Base-by-base conservation (phyloP, 2,329 filamentous ascomycete species). In the Penicillium thymicola region DNA sequence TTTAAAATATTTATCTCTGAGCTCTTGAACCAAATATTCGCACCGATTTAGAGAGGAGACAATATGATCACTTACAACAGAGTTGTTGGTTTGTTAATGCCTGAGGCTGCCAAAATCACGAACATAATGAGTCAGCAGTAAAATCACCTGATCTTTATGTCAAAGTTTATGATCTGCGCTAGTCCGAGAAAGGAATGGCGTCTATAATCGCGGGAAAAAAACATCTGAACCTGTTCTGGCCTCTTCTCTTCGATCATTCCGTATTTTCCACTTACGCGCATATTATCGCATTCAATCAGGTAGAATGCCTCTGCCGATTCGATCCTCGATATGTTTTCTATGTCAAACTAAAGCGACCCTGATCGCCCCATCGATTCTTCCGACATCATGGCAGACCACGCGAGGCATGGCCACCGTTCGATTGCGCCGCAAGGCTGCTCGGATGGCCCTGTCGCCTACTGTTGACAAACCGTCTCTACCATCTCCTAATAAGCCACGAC, bases 371-470 rank as follows among this genome's bases (percentile, higher is more conserved):
- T 48, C 63, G 8, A 44, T 51, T 16, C 34, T 66, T 41, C 49
- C 57, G 34, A 58, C 65, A 41, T 62, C 60, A 66, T 69, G 64
- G 65, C 70, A 73, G 57, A 55, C 67, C 40, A 60, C 67, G 18
- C 70, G 74, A 57, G 63, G 64, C 21, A 68, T 73, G 59, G 71
- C 67, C 27, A 68, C 70, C 25, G 65, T 59, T 42, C 66, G 68
- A 41, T 56, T 66, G 43, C 73, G 68, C 38, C 70, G 72, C 58
- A 73, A 67, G 56, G 67, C 69, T 18, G 64, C 74, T 32, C 73
- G 75, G 25, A 75, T 75, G 73, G 63, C 70, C 11, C 64, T 75
- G 9, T 75, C 74, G 25, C 64, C 67, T n/a, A 65, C 71, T 55
- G 69, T 72, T 37, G 59, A 59, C 43, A 70, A 63, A 48, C 21